Base-by-base conservation (phyloP, 2,329 filamentous ascomycete genomes). In the Penicillium digitatum region DNA sequence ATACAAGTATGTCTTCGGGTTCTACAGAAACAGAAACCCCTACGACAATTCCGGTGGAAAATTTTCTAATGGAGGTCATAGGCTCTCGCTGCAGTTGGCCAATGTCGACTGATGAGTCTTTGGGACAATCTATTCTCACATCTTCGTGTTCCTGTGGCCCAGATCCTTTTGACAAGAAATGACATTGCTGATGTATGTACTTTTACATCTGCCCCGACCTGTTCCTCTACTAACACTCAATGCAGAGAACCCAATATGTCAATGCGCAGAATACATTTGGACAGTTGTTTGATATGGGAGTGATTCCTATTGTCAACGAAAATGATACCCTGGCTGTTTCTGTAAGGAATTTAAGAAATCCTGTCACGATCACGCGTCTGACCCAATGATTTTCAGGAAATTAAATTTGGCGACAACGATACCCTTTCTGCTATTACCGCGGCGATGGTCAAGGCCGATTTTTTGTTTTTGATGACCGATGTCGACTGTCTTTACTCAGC, bases 321-420 rank as follows among this genome's bases (percentile, higher is more conserved):
- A 99, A 99, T 74, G 94, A 99, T 73, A 99, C 94, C 3, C 78
- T 99, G 52, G 90, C 92, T 24, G 94, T 99, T 62, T 89, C 93
- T 42, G 78, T 80, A 74, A 29, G 74, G 12, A 27, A 27, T 1
- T 27, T 27, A 7, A 27, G 26, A 31, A n/a, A 57, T n/a, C 22
- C 32, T 16, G 4, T 34, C 3, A 18, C 24, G 16, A 20, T 27
- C 24, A 24, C 54, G 22, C 43, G 10, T 12, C 58, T 53, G 48
- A 55, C 27, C 22, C 37, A 32, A 20, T 12, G 7, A 32, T 20
- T 34, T 4, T 14, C 1, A 78, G 69, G 94, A 99, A 81, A 99
- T 99, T 77, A 97, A 97, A 79, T 99, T 99, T 70, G 94, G 94
- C 63, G 94, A 99, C 79, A 99, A 99, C 67, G 94, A 99, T 74